phyloP scores from a whole-genome alignment of 2,329 filamentous ascomycete species.

The Beauveria scarabaeidicola region DNA sequence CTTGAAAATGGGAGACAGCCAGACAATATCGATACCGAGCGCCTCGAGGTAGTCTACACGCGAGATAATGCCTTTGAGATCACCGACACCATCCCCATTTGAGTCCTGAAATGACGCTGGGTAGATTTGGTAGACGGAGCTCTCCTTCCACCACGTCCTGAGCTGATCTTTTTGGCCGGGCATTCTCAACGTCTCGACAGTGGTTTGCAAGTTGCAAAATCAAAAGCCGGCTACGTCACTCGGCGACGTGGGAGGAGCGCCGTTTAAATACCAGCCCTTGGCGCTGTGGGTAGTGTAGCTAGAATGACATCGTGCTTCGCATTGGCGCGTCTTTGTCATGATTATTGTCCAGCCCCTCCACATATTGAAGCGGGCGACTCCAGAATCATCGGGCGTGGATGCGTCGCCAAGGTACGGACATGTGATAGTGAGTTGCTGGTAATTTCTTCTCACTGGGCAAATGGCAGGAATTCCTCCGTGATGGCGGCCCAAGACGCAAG shows the following conservation, averaged over 20 bases:
- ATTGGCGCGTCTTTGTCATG: background rate
- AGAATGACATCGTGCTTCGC: background rate
- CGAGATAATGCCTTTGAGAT: constrained; percentile 49
- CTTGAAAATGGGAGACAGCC: constrained; percentile 41
- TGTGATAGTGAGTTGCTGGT: background rate
- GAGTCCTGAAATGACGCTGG: constrained; percentile 54
- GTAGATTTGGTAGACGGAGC: constrained; percentile 53
- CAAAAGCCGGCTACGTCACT: background rate
- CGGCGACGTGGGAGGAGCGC: background rate
- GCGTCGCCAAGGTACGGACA: no score
- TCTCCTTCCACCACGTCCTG: constrained; percentile 51
- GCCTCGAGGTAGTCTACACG: constrained; percentile 46
- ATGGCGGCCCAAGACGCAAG: background rate
- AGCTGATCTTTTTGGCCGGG: constrained; percentile 16
- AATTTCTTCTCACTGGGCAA: background rate
- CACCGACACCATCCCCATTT: constrained; percentile 46
- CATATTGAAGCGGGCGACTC: background rate
- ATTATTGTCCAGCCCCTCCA: background rate
- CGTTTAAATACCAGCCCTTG: background rate
- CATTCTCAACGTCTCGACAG: background rate
- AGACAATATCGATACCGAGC: constrained; percentile 51
- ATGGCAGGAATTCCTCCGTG: background rate
- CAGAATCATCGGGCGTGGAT: background rate
- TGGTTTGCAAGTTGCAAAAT: background rate
- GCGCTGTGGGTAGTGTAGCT: background rate